Conservation (phyloP, 257 asterid genomes). For the Solanum arcanum region DNA sequence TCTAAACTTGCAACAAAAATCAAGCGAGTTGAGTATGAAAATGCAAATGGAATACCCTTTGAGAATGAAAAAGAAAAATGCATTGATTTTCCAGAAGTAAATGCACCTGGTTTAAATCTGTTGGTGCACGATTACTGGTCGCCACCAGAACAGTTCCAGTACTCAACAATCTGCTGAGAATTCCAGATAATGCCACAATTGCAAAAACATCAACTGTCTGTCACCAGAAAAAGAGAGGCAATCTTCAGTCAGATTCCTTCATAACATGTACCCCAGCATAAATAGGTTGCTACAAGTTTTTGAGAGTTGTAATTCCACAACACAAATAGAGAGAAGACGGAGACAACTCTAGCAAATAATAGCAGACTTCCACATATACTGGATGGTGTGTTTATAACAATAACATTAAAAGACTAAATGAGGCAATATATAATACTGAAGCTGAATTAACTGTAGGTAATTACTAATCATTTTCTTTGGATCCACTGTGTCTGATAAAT, state of each 20-base stretch:
- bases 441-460: not conserved
- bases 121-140: slow-evolving; percentile 95
- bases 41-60: not conserved
- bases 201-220: slow-evolving; percentile 99
- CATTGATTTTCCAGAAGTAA: not conserved
- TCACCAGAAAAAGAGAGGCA: slow-evolving; percentile 1
- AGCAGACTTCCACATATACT: not conserved
- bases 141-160: slow-evolving; percentile 97
- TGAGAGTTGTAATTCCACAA: not conserved
- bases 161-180: slow-evolving; percentile 74
- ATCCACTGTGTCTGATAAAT: not conserved
- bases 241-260: not conserved
- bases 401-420: not conserved
- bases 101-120: slow-evolving; percentile 77
- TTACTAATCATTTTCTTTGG: not conserved
- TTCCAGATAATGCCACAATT: slow-evolving; percentile 92
- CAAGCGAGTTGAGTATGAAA: not conserved
- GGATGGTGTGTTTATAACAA: not conserved
- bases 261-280: not conserved
- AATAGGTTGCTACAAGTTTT: not conserved
- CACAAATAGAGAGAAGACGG: not conserved
- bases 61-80: not conserved
- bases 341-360: not conserved
- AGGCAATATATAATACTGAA: not conserved
- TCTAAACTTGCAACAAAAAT: not conserved